Evolutionary conservation across 2,329 filamentous ascomycete genomes (phyloP).

Genomic region (Colletotrichum cereale): DNA sequence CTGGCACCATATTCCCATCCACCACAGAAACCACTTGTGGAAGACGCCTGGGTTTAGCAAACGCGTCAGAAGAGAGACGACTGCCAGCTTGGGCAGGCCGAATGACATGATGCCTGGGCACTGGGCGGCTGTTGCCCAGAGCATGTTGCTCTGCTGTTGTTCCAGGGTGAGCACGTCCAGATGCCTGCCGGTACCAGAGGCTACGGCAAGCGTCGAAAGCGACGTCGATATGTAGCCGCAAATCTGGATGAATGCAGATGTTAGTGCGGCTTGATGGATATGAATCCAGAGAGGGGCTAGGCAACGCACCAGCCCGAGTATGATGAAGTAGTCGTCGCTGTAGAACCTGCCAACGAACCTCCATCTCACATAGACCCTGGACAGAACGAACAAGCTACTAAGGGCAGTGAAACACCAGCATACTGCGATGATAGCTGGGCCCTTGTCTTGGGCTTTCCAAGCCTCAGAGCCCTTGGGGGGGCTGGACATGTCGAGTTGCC

Average conservation of each 20-base stretch:
- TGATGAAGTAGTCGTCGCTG: not conserved
- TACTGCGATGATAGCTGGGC: not conserved
- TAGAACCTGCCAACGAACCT: not conserved
- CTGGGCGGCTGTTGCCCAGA: conserved; percentile 54
- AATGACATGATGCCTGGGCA: conserved; percentile 55
- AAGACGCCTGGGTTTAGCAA: conserved; percentile 52
- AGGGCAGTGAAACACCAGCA: not conserved
- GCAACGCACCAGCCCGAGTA: not conserved
- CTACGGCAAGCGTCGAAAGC: conserved; percentile 51
- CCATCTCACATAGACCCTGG: not conserved
- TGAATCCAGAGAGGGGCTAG: no score
- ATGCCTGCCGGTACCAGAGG: conserved; percentile 55
- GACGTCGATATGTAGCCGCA: conserved; percentile 45
- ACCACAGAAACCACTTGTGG: conserved; percentile 54
- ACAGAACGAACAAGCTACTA: not conserved
- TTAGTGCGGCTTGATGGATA: not conserved
- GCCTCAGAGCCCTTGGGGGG: not conserved
- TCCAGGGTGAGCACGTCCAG: conserved; percentile 46
- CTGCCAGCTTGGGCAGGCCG: conserved; percentile 56
- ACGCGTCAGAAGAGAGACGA: conserved; percentile 52
- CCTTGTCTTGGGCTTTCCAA: not conserved
- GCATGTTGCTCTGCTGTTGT: conserved; percentile 47
- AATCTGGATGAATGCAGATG: not conserved
- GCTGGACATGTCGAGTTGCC: not conserved
- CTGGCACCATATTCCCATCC: conserved; percentile 48